A percentile compares a stretch with the other conserved stretches of the same genome.
Evolutionary conservation across 225 moss, liverwort and hornwort genomes (phyloP).

Genomic region (Pseudisothecium myosuroides): DNA sequence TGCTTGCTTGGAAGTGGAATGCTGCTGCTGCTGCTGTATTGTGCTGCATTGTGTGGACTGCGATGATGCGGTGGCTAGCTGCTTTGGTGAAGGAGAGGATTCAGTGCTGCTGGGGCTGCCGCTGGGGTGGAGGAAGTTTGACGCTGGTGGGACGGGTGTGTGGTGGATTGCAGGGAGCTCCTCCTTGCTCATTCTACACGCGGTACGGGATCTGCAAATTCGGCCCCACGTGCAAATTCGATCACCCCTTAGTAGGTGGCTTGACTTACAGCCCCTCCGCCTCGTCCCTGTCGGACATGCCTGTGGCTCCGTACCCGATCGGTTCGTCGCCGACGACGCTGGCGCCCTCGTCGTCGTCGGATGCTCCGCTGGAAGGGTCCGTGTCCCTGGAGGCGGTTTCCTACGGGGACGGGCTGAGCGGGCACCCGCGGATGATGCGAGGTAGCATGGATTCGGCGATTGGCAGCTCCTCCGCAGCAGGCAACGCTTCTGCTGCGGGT

Average conservation of each 20-base stretch:
- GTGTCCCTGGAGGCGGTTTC: slow-evolving; percentile 49
- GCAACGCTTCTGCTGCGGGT: slow-evolving; percentile 24
- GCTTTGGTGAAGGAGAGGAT: not conserved
- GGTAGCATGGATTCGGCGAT: slow-evolving; percentile 46
- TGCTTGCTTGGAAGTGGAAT: not conserved
- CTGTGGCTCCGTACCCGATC: slow-evolving; percentile 83
- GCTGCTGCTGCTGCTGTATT: not conserved
- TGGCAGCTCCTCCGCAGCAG: slow-evolving; percentile 27
- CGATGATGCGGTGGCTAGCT: not conserved
- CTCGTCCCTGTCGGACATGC: slow-evolving; percentile 87
- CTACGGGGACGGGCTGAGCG: slow-evolving; percentile 50
- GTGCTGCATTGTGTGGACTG: not conserved
- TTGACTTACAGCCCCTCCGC: slow-evolving; percentile 90
- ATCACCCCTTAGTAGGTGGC: slow-evolving; percentile 79
- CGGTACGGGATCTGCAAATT: slow-evolving; percentile 97
- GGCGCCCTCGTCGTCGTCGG: slow-evolving; percentile 62
- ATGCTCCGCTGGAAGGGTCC: slow-evolving; percentile 49
- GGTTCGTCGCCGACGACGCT: slow-evolving; percentile 55
- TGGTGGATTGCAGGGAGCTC: slow-evolving; percentile 63
- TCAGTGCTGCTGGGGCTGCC: not conserved
- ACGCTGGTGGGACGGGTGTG: not conserved
- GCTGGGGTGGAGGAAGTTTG: not conserved
- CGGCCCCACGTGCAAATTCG: slow-evolving; percentile 98
- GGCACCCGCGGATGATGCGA: slow-evolving; percentile 47
- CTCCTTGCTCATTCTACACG: slow-evolving; percentile 88